Evolutionary conservation across 2,329 filamentous ascomycete genomes (phyloP), one percentile per base, ranked within the genome.

Genomic region (Lomentospora prolificans): DNA sequence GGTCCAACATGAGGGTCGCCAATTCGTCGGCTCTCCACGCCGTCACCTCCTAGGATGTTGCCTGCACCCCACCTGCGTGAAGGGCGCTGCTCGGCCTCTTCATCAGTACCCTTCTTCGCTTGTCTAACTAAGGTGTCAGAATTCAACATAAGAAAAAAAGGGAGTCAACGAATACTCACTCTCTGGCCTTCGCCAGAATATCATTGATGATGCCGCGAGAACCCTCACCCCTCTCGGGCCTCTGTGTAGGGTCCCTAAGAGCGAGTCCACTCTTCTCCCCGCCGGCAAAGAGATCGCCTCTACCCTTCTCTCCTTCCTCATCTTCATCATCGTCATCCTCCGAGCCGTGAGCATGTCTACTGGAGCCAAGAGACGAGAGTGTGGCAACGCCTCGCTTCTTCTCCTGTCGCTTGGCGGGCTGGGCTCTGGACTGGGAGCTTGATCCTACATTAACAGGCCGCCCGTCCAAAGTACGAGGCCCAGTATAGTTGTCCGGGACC

Each of bases 261-360:
- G 84, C 84, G 50, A 87, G 69, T 0, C 81, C 84, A 28, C 88
- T 92, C 76, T 94, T 94, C 71, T 92, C 89, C 31, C 89, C 89
- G 53, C 89, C 89, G 19, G 89, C 86, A 68, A 91, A 94, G 60
- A 91, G 73, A 64, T 94, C 87, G 59, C 83, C 74, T 5, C 76
- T 75, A 25, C 77, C 75, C 60, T 82, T 78, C 33, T 80, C 75
- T 27, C 84, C 80, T 1, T 85, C 76, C 1, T 78, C 72, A 2
- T 78, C 73, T 1, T 77, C 74, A 24, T 77, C 72, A 6, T 78
- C 74, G n/a, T 80, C 74, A 14, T 84, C 79, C 52, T 80, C 75
- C 51, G 81, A 73, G 14, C 70, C 74, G 60, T 79, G 71, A 0
- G 39, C 25, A 6, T 33, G 27, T 33, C 53, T 30, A 25, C 52